These are phyloP conservation scores for Colletotrichum neosansevieriae DNA, from an alignment of 2,329 filamentous ascomycete species.

Conservation along the genomic window DNA sequence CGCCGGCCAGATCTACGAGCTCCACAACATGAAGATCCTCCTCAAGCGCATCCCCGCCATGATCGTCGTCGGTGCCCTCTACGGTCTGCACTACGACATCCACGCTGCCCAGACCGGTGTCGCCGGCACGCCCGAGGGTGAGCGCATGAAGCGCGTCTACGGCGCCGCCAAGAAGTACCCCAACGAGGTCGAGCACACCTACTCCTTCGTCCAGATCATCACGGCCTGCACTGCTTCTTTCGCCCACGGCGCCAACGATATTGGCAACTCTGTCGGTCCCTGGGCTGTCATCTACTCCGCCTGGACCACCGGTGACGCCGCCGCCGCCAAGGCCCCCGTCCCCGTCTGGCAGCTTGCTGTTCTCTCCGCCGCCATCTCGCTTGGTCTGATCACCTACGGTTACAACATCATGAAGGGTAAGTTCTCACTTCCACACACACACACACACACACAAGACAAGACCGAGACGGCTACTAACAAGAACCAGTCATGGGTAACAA, in stretches of 20 bases:
- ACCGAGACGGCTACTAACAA: slow-evolving; percentile 39
- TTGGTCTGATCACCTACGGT: slow-evolving; percentile 79
- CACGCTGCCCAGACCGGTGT: slow-evolving; percentile 80
- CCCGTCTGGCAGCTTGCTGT: slow-evolving; percentile 83
- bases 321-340: slow-evolving; percentile 72
- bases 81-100: slow-evolving; percentile 86
- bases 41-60: slow-evolving; percentile 77
- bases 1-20: slow-evolving; percentile 79
- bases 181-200: slow-evolving; percentile 78
- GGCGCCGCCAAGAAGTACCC: slow-evolving; percentile 72
- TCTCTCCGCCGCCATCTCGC: slow-evolving; percentile 70
- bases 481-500: slow-evolving; percentile 81
- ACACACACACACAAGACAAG: too few relatives aligned
- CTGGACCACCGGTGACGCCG: slow-evolving; percentile 73
- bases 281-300: slow-evolving; percentile 79
- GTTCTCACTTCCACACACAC: slow-evolving; percentile 43
- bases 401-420: slow-evolving; percentile 87
- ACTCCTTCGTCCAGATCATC: slow-evolving; percentile 74
- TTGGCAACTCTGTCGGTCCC: slow-evolving; percentile 77
- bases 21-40: slow-evolving; percentile 74
- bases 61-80: slow-evolving; percentile 72
- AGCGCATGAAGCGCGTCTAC: slow-evolving; percentile 78
- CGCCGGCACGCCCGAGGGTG: slow-evolving; percentile 77
- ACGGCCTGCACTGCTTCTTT: slow-evolving; percentile 81
- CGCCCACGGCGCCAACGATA: slow-evolving; percentile 82